Base-by-base conservation (phyloP, 805 yeast species). In the Naumovozyma baii region DNA sequence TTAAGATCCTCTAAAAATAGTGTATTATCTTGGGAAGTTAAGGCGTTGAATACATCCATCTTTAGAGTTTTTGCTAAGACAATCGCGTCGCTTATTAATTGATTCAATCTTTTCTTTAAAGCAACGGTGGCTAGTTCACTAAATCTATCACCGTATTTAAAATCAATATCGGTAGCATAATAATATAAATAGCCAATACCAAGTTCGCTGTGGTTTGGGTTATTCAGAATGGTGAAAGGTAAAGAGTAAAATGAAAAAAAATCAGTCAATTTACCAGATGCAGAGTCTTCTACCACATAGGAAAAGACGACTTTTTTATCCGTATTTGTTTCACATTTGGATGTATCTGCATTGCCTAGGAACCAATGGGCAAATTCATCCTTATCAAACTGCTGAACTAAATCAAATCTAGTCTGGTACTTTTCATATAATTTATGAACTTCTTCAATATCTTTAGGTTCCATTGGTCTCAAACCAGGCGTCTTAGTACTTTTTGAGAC, bases 41-140 rank as follows among this genome's bases (percentile, higher is more conserved):
- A 69, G 8, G 96, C 95, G 59, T 92, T 92, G 72, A 90, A 85
- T 3, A 92, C 97, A 58, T 92, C 98, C 52, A 83, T 84, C 18
- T 72, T 72, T 32, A 67, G 59, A 59, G 83, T 81, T 17, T 54
- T 54, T 20, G 95, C 79, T 31, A 84, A 63, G 38, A 90, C 73
- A 41, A 88, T 70, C 1, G 92, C 87, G 52, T 88, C 95, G 36
- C 67, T 68, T 39, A 87, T 70, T 47, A 90, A 66, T 4, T 67
- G 62, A 18, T 62, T 65, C 47, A 92, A 69, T 48, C 96, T 72
- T 45, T 67, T 66, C 50, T 73, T 71, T 48, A 84, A 67, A 20
- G 61, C 54, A 14, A 54, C 54, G 8, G 70, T 68, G 3, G 65
- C 73, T 3, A 57, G 69, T 18, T 55, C 48, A 31, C 64, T 67